phyloP scores from a whole-genome alignment of 768 basidiomycete genomes.

The Lentinula raphanica region DNA sequence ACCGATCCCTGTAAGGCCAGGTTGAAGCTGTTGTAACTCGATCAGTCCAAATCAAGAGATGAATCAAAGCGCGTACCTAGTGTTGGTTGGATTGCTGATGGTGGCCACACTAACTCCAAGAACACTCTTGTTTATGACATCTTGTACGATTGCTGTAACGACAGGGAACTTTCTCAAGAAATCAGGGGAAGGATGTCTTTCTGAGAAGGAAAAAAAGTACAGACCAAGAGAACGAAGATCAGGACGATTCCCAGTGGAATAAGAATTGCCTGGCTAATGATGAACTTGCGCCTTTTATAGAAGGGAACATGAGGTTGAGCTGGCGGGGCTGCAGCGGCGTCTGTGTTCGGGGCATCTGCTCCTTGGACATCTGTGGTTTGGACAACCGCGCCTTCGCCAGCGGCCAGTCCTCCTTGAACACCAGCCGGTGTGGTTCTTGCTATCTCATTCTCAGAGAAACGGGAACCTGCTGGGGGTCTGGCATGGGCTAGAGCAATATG shows the following conservation, averaged over 20 bases:
- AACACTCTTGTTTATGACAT: slow-evolving; percentile 52
- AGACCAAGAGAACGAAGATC: slow-evolving; percentile 52
- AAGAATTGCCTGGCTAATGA: slow-evolving; percentile 48
- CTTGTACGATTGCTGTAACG: slow-evolving; percentile 58
- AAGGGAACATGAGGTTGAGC: slow-evolving; percentile 25
- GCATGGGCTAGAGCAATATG: slow-evolving; percentile 25
- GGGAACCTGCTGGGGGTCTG: slow-evolving; percentile 17
- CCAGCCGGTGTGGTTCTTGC: slow-evolving; percentile 11
- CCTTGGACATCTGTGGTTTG: not conserved
- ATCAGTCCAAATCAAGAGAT: not conserved
- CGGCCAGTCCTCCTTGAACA: slow-evolving; percentile 9
- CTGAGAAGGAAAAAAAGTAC: not conserved
- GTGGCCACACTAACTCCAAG: slow-evolving; percentile 48
- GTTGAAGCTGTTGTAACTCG: slow-evolving; percentile 36
- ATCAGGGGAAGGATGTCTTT: not conserved
- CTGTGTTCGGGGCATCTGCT: not conserved
- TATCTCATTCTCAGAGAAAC: slow-evolving; percentile 19
- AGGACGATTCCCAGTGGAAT: slow-evolving; percentile 53
- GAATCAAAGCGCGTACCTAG: slow-evolving; percentile 31
- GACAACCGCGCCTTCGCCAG: not conserved
- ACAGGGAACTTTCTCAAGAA: slow-evolving; percentile 44
- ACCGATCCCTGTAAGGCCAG: slow-evolving; percentile 52
- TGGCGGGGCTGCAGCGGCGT: slow-evolving; percentile 7
- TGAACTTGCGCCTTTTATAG: slow-evolving; percentile 62
- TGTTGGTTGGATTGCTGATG: slow-evolving; percentile 51